Evolutionary conservation across 305 asterid species (phyloP).

Genomic region (Fraxinus ornus): DNA sequence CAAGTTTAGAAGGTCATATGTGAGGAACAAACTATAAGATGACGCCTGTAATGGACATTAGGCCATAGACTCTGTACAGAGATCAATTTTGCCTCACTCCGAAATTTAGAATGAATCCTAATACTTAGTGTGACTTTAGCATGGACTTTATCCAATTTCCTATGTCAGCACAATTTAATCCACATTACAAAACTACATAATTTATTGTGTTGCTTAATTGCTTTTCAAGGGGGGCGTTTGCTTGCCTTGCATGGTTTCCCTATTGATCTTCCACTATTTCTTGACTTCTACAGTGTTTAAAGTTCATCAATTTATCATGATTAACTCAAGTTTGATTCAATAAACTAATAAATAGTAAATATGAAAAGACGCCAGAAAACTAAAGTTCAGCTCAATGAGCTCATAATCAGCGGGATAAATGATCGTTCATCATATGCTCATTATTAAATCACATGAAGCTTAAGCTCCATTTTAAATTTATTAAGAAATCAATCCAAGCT

Average conservation of each 20-base stretch:
- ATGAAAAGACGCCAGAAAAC: not conserved
- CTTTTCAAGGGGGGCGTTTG: not conserved
- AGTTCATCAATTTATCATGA: not conserved
- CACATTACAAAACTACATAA: not conserved
- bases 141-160: not conserved
- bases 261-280: not conserved
- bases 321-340: not conserved
- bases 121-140: not conserved
- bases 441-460: not conserved
- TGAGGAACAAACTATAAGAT: not conserved
- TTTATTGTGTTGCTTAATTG: not conserved
- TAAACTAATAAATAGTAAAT: not conserved
- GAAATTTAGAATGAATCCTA: not conserved
- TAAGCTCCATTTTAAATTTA: not conserved
- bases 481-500: not conserved
- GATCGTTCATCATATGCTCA: not conserved
- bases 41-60: not conserved
- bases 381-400: not conserved
- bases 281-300: not conserved
- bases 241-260: not conserved
- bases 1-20: not conserved
- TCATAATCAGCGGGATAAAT: not conserved
- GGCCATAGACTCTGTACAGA: not conserved
- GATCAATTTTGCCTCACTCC: not conserved
- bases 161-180: not conserved